Evolutionary conservation across 2,329 filamentous ascomycete species (phyloP).

Genomic region (Monilinia polystroma): DNA sequence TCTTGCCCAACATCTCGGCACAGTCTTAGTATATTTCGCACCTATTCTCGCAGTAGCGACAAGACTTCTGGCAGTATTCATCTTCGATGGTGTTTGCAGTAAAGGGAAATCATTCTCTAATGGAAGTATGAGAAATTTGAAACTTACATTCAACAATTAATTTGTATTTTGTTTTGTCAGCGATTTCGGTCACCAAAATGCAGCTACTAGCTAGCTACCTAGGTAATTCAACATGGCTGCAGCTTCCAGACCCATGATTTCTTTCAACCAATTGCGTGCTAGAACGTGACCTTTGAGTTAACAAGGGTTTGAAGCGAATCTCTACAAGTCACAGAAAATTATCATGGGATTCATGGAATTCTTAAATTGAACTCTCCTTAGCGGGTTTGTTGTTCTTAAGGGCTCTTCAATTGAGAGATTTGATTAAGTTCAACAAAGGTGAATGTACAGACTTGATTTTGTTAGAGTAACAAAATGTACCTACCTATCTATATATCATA

Average conservation of each 20-base stretch:
- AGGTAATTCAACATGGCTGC: background rate
- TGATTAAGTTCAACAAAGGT: too few relatives aligned
- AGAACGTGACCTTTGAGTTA: constrained; percentile 20
- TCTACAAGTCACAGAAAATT: too few relatives aligned
- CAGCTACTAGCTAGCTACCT: background rate
- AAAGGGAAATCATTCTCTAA: constrained; percentile 4
- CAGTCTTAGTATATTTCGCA: constrained; percentile 24
- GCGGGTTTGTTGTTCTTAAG: too few relatives aligned
- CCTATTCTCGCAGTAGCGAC: constrained; percentile 30
- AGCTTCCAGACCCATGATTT: background rate
- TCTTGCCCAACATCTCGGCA: constrained; percentile 27
- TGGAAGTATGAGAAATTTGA: background rate
- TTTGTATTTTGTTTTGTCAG: constrained; percentile 25
- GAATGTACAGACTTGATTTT: too few relatives aligned
- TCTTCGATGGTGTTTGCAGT: constrained; percentile 20
- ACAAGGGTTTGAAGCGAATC: background rate
- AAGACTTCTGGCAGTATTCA: constrained; percentile 34
- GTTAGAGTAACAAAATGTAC: too few relatives aligned
- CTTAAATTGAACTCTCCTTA: background rate
- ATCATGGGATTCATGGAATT: too few relatives aligned
- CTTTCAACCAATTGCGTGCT: constrained; percentile 28
- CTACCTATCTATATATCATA: too few relatives aligned
- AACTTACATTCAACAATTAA: constrained; percentile 9
- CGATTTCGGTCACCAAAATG: constrained; percentile 18
- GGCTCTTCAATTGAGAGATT: too few relatives aligned